Conservation (phyloP, 176 grass and related monocot genomes). For the Zea mays region Zm-B73-REFERENCE-NAM-5.0 NC_050104.1:23909001-23909500, state of each 20-base stretch:
- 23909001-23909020: background rate
- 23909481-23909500: slow-evolving; percentile 83
- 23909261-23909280: background rate
- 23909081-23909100: slow-evolving; percentile 37
- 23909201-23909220: slow-evolving; percentile 62
- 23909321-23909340: background rate
- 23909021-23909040: slow-evolving; percentile 1
- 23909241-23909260: slow-evolving; percentile 12
- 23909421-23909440: slow-evolving; percentile 79
- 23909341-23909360: background rate
- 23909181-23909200: slow-evolving; percentile 58
- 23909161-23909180: slow-evolving; percentile 71
- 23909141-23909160: slow-evolving; percentile 85
- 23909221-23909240: background rate
- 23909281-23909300: background rate
- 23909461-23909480: slow-evolving; percentile 75
- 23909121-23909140: slow-evolving; percentile 56
- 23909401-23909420: slow-evolving; percentile 48
- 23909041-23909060: slow-evolving; percentile 23
- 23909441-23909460: slow-evolving; percentile 78
- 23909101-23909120: slow-evolving; percentile 50
- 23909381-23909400: background rate
- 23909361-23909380: background rate
- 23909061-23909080: slow-evolving; percentile 54
- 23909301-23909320: background rate